Conservation (phyloP, 148 eudicot species). For the Cornus controversa region DNA sequence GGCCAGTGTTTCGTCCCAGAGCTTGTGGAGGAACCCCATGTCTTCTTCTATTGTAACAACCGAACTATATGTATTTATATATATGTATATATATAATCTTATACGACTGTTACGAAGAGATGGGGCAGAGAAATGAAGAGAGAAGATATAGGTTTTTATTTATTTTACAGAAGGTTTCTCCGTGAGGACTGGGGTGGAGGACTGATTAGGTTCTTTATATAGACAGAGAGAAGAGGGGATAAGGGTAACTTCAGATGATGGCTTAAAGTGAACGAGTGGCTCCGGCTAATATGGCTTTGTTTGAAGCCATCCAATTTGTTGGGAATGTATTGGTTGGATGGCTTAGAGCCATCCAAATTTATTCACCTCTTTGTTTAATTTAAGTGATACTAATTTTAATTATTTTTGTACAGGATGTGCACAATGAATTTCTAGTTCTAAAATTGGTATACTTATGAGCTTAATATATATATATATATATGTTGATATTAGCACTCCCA, state of each 20-base stretch:
- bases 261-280: neutral
- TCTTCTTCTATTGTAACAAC: conserved; percentile 30
- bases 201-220: conserved; percentile 5
- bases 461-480: too few relatives aligned
- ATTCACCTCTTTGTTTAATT: neutral
- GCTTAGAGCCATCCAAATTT: neutral
- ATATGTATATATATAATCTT: neutral
- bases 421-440: too few relatives aligned
- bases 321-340: neutral
- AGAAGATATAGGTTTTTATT: neutral
- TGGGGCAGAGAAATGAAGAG: conserved; percentile 9
- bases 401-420: too few relatives aligned
- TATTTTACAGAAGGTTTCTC: neutral
- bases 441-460: too few relatives aligned
- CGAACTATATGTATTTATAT: conserved; percentile 1
- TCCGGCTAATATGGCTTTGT: conserved; percentile 12
- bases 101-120: conserved; percentile 18
- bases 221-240: conserved; percentile 1
- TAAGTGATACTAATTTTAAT: too few relatives aligned
- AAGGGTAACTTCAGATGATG: neutral
- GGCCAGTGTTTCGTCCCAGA: conserved; percentile 85
- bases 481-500: too few relatives aligned
- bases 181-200: neutral
- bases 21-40: conserved; percentile 71
- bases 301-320: conserved; percentile 5